Evolutionary conservation across 169 alveolate genomes (phyloP).

Genomic region (Cryptosporidium xiaoi): DNA sequence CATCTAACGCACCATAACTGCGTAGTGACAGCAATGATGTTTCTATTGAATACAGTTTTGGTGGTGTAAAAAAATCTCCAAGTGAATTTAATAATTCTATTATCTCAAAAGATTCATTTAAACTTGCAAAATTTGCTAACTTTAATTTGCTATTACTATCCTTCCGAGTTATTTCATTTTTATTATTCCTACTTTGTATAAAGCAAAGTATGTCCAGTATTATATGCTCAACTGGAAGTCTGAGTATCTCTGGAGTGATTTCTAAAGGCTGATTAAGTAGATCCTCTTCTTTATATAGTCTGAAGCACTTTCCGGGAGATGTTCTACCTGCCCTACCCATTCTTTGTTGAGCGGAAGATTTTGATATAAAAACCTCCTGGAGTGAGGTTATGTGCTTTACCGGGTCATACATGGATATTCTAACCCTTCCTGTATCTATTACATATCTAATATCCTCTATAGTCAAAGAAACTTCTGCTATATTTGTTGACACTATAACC

Average conservation of each 20-base stretch:
- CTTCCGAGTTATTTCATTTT: not conserved
- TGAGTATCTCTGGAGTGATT: slow-evolving; percentile 46
- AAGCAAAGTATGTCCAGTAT: slow-evolving; percentile 45
- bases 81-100: slow-evolving; percentile 23
- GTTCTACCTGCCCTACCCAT: slow-evolving; percentile 92
- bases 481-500: slow-evolving; percentile 90
- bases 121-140: not conserved
- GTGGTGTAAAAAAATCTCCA: slow-evolving; percentile 56
- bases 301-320: slow-evolving; percentile 87
- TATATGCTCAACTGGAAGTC: slow-evolving; percentile 63
- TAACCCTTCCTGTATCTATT: slow-evolving; percentile 86
- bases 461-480: slow-evolving; percentile 92
- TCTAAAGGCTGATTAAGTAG: slow-evolving; percentile 78
- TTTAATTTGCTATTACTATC: too few species aligned
- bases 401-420: slow-evolving; percentile 80
- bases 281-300: slow-evolving; percentile 84
- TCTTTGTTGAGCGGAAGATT: slow-evolving; percentile 87
- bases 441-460: slow-evolving; percentile 89
- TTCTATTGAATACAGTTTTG: slow-evolving; percentile 46
- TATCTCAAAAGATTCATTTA: slow-evolving; percentile 1
- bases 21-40: slow-evolving; percentile 27
- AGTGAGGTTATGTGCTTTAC: slow-evolving; percentile 82
- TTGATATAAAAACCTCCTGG: slow-evolving; percentile 81
- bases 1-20: slow-evolving; percentile 47
- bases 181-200: not conserved